A percentile compares a stretch with the other conserved stretches of the same genome.
Evolutionary conservation across 768 basidiomycete species (phyloP).

Genomic region (Tephrocybe sp.): DNA sequence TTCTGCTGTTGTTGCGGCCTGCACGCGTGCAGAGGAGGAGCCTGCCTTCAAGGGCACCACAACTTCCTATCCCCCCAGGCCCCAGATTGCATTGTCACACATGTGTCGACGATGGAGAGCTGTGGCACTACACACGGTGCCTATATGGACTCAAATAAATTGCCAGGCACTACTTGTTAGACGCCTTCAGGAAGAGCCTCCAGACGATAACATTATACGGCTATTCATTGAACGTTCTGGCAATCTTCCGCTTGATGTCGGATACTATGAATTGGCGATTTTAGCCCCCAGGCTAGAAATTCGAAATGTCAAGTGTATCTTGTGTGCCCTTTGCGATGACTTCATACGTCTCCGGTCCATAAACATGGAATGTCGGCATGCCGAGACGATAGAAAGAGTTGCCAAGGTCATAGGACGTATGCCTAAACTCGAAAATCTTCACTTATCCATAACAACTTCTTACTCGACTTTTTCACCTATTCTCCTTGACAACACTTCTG

Average conservation of each 20-base stretch:
- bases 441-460: constrained; percentile 19
- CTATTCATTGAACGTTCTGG: constrained; percentile 17
- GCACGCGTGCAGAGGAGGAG: constrained; percentile 21
- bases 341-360: constrained; percentile 2
- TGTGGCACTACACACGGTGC: constrained; percentile 40
- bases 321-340: not conserved
- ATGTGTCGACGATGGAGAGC: constrained; percentile 52
- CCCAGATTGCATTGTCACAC: constrained; percentile 36
- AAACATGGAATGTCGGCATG: not conserved
- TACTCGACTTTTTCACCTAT: constrained; percentile 16
- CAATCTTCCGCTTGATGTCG: constrained; percentile 9
- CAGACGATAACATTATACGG: constrained; percentile 21
- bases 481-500: constrained; percentile 9
- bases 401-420: constrained; percentile 16
- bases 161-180: constrained; percentile 18
- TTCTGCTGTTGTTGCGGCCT: constrained; percentile 23
- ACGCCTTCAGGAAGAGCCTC: not conserved
- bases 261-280: not conserved
- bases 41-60: constrained; percentile 18
- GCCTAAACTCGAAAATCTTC: constrained; percentile 18
- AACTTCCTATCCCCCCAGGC: constrained; percentile 29
- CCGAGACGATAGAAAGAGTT: constrained; percentile 19
- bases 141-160: constrained; percentile 44
- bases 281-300: not conserved
- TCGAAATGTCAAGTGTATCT: not conserved